Base-by-base conservation (phyloP, 129 eudicot species). In the Flaveria linearis region DNA sequence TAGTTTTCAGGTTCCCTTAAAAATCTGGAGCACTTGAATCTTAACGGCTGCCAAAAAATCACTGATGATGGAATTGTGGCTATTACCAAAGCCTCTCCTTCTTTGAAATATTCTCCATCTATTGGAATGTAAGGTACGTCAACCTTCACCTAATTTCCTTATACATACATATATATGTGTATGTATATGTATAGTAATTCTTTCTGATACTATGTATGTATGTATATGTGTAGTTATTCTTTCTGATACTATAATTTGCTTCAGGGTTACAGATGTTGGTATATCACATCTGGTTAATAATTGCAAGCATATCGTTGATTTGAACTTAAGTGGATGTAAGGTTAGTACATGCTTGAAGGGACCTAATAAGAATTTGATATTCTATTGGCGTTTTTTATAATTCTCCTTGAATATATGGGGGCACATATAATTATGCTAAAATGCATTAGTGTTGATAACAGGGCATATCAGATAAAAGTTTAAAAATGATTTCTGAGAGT, bases 241-340 rank as follows among this genome's bases (percentile, higher is more conserved):
- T 79, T 22, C 25, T 61, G 63, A 49, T 84, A n/a, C 64, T 57
- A 56, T 46, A 52, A 64, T 18, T 58, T 56, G 41, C 68, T 92
- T 65, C 88, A 95, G 99, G 88, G 93, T 91, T 28, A 86, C 99
- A 58, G 99, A 95, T 89, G 68, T 73, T 41, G 89, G 97, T 67
- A 78, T 91, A 50, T 80, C 84, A 73, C 83, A 83, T 86, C 78
- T 95, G 83, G 97, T 86, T 74, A 89, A 85, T 81, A 87, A 91
- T 76, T 95, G 99, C 85, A 89, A 87, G 77, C 85, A 81, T 63
- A 81, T 95, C 47, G 81, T 84, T 82, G 97, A 95, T 79, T 82
- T 95, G 87, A 95, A 95, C 86, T 73, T 95, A 76, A 95, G 99
- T 85, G 99, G 99, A 77, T 95, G 97, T 68, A 95, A 91, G 97